Conservation (phyloP, 139 green algal species). For the Spirogloea muscicola region DNA sequence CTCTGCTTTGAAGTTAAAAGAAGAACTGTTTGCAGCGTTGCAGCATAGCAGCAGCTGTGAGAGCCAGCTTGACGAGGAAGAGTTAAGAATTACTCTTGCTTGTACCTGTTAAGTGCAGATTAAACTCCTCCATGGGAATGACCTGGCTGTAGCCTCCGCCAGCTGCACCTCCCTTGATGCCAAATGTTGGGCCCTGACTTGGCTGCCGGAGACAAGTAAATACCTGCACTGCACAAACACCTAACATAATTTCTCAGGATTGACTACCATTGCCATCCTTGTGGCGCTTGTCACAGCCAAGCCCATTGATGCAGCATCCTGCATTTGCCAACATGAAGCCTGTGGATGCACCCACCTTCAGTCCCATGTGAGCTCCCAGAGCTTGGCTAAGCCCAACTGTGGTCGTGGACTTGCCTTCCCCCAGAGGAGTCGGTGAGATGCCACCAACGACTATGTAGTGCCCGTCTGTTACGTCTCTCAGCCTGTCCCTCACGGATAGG, state of each 20-base stretch:
- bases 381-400: slow-evolving; percentile 96
- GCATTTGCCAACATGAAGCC: no score
- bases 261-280: no score
- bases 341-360: slow-evolving; percentile 53
- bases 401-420: slow-evolving; percentile 93
- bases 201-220: slow-evolving; percentile 93
- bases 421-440: slow-evolving; percentile 94
- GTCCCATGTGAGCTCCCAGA: slow-evolving; percentile 79
- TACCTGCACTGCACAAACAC: no score
- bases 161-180: slow-evolving; percentile 96
- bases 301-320: no score
- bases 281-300: no score
- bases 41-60: no score
- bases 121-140: slow-evolving; percentile 68
- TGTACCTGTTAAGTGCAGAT: slow-evolving; percentile 90
- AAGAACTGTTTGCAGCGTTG: no score
- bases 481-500: slow-evolving; percentile 24
- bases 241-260: no score
- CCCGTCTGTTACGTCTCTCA: slow-evolving; percentile 20
- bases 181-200: slow-evolving; percentile 94
- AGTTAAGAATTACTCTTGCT: no score
- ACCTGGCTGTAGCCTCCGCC: slow-evolving; percentile 93
- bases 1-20: no score
- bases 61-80: no score
- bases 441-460: slow-evolving; percentile 86